Base-by-base conservation (phyloP, 805 yeast genomes). In the Candida loeiensis region DNA sequence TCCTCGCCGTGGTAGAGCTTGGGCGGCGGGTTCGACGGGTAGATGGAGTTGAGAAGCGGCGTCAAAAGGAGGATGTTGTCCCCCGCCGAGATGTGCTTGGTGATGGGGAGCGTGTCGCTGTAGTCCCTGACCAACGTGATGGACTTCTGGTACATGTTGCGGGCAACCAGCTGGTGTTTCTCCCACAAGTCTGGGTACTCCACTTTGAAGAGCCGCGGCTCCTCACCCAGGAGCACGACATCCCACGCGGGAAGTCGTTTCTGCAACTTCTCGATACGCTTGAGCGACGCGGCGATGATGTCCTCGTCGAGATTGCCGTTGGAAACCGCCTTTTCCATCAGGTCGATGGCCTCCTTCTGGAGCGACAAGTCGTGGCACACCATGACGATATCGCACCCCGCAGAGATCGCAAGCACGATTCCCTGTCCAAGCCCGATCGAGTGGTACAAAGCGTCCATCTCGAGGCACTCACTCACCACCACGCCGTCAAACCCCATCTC, bases 341-440 rank as follows among this genome's bases (percentile, higher is more conserved):
- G 59, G 32, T 68, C 69, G 4, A 77, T 60, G 13, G 82, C 82
- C 49, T 79, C 83, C 34, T 69, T 65, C 53, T 79, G 85, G 24
- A 76, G 61, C 13, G 65, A 61, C 49, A 60, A 60, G 48, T 77
- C 77, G 47, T 77, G 80, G 53, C 85, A 79, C 16, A 79, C 80
- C 69, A 79, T 66, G 7, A 79, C 76, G 44, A 79, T 60, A 53
- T 79, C 85, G 57, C 85, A 79, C 4, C 84, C 80, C 6, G 83
- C 85, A 36, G 71, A 69, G n/a, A 78, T 60, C 2, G 84, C 80
- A 50, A 77, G 63, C 6, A 77, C 71, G 1, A 79, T 80, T 7
- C 84, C 85, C 54, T 79, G 85, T n/a, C 80, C 78, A 26, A 79
- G 63, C 4, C 85, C 85, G 37, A 79, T 73, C n/a, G 77, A 75